phyloP scores from a whole-genome alignment of 345 rosid species.

The Stellera chamaejasme region DNA sequence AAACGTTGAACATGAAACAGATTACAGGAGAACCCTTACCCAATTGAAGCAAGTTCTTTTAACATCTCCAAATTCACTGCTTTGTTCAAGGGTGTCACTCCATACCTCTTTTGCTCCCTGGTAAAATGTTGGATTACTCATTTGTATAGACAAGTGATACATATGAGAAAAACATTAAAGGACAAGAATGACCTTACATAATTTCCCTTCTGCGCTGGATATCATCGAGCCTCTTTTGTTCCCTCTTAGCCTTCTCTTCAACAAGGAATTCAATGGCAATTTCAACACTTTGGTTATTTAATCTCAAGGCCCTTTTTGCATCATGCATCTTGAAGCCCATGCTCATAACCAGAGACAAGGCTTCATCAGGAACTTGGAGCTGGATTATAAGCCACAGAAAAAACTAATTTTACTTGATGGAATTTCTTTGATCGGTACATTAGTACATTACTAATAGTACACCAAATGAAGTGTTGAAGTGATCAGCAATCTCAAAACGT shows the following conservation, averaged over 20 bases:
- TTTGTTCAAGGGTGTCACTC: constrained; percentile 72
- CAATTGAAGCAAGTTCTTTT: constrained; percentile 50
- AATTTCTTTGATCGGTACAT: no score
- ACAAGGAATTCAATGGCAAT: constrained; percentile 71
- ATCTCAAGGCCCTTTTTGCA: constrained; percentile 77
- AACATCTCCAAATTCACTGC: constrained; percentile 72
- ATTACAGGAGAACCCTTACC: constrained; percentile 32
- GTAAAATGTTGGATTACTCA: constrained; percentile 12
- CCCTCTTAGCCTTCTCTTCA: constrained; percentile 59
- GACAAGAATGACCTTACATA: constrained; percentile 23
- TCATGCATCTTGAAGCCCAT: constrained; percentile 76
- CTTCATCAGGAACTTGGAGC: constrained; percentile 84
- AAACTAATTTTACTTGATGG: constrained; percentile 5
- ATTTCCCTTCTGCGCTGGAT: constrained; percentile 46
- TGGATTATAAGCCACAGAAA: constrained; percentile 19
- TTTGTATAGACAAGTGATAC: not conserved
- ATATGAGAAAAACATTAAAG: not conserved
- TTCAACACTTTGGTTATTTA: constrained; percentile 69
- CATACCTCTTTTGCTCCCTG: constrained; percentile 87
- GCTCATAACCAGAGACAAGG: constrained; percentile 62
- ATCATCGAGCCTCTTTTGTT: constrained; percentile 44
- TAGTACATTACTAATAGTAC: not conserved
- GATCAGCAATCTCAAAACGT: no score
- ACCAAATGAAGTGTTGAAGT: not conserved
- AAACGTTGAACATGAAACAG: not conserved